Evolutionary conservation across 2,329 filamentous ascomycete genomes (phyloP), one percentile per base, ranked within the genome.

Genomic region (Penicillium polonicum): DNA sequence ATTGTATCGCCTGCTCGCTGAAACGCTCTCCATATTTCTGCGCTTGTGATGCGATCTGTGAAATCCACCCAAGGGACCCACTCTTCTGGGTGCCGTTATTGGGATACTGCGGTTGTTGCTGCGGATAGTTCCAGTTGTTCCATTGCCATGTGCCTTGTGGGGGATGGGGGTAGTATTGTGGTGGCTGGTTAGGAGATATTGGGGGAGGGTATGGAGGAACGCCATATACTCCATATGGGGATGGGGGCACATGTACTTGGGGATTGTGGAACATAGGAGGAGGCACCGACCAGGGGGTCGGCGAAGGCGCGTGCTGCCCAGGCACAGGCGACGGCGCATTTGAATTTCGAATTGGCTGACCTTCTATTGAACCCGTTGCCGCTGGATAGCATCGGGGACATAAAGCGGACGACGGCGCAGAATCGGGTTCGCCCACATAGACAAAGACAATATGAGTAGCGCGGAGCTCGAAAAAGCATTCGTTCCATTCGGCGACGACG

Each of bases 401-500:
- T 7, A 77, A 68, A 35, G 75, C 71, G 12, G 75, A 75, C 4
- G 65, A 43, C 1, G 73, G 72, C 7, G 70, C 68, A 31, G 65
- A 59, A 45, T 70, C 70, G 10, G 70, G 62, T 52, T 75, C 68
- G 3, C 67, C 67, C 17, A 74, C 68, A 62, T 76, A 77, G 21
- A 68, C 62, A 66, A 69, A 72, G 8, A 67, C 61, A 35, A 79
- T 68, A 3, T 64, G 65, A 23, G 71, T 67, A 17, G 67, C 71
- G 42, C 76, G 72, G 9, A 69, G 72, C 15, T 66, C 67, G 48
- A 79, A 79, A 50, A 79, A 79, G 38, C 67, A 70, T 45, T 72
- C 65, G 57, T 79, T 79, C 77, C 77, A 79, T 61, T 79, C 77
- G 5, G 66, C 66, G 39, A 77, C 68, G 15, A 78, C 76, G 3